These are phyloP conservation scores for Ceriops zippeliana DNA, from an alignment of 345 rosid genomes.

Conservation along the genomic window DNA sequence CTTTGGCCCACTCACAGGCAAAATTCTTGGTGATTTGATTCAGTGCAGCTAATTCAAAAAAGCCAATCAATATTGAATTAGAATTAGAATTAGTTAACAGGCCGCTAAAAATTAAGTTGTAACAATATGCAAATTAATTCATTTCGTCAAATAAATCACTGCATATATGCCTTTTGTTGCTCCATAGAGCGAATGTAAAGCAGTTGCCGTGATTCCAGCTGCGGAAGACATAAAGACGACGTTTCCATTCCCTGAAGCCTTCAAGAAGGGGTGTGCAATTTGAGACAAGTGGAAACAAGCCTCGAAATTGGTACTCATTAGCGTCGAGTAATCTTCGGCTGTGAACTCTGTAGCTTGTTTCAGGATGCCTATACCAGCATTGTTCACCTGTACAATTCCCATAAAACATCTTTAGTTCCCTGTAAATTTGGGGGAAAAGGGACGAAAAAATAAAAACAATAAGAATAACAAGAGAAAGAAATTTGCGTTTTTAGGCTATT, in stretches of 20 bases:
- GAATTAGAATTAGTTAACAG: too few relatives aligned
- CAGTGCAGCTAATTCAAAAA: too few relatives aligned
- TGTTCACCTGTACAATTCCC: conserved; percentile 30
- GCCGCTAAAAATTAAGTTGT: too few relatives aligned
- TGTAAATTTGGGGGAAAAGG: neutral
- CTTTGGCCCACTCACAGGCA: too few relatives aligned
- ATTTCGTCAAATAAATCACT: too few relatives aligned
- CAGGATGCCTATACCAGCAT: conserved; percentile 17
- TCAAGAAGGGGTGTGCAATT: conserved; percentile 50
- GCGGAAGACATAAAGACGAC: conserved; percentile 37
- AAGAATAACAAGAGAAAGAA: neutral
- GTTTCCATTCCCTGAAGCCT: conserved; percentile 48
- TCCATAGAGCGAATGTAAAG: too few relatives aligned
- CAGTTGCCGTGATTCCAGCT: too few relatives aligned
- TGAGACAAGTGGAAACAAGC: conserved; percentile 54
- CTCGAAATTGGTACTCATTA: conserved; percentile 50
- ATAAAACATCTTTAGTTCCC: too few relatives aligned
- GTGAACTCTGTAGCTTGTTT: conserved; percentile 16
- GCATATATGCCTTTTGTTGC: too few relatives aligned
- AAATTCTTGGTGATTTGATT: too few relatives aligned
- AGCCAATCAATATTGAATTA: too few relatives aligned
- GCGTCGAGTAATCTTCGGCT: conserved; percentile 32
- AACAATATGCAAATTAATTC: too few relatives aligned
- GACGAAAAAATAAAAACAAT: neutral
- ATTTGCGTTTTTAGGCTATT: neutral